Conservation (phyloP, 805 yeast genomes). For the Lipomyces anomalus region DNA sequence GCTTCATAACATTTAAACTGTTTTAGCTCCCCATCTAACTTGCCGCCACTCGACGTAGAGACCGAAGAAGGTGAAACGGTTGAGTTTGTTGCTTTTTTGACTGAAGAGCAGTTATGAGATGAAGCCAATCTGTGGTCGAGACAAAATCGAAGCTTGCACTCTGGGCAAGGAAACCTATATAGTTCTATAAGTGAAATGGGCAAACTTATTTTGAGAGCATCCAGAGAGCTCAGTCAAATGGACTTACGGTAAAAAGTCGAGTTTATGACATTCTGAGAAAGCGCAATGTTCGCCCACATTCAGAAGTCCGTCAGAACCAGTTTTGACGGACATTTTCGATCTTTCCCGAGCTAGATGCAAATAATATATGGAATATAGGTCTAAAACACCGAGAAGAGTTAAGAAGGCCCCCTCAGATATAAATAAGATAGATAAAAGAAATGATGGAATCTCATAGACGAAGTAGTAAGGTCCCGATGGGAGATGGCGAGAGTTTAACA, state of each 20-base stretch:
- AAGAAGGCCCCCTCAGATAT: too few relatives aligned
- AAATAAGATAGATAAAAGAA: too few relatives aligned
- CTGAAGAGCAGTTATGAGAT: conserved; percentile 32
- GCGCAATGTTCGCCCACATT: conserved; percentile 56
- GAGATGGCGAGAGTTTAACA: too few relatives aligned
- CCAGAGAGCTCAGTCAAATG: too few relatives aligned
- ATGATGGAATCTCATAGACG: too few relatives aligned
- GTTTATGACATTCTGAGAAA: conserved; percentile 39
- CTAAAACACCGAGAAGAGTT: too few relatives aligned
- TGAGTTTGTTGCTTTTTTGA: conserved; percentile 1
- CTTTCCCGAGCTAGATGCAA: neutral
- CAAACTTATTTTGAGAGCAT: too few relatives aligned
- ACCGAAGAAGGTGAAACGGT: neutral
- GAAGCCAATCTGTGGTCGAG: conserved; percentile 43
- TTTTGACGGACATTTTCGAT: conserved; percentile 8
- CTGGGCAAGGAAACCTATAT: conserved; percentile 43
- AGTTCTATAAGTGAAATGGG: neutral
- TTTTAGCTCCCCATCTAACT: conserved; percentile 33
- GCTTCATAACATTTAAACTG: conserved; percentile 13
- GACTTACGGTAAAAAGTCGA: conserved; percentile 51
- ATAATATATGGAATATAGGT: too few relatives aligned
- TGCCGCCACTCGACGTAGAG: neutral
- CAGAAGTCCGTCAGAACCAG: conserved; percentile 34
- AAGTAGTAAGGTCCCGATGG: too few relatives aligned
- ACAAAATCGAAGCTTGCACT: conserved; percentile 44